phyloP scores from a whole-genome alignment of 2,329 filamentous ascomycete species.

The Pseudopyrenochaeta lycopersici region DNA sequence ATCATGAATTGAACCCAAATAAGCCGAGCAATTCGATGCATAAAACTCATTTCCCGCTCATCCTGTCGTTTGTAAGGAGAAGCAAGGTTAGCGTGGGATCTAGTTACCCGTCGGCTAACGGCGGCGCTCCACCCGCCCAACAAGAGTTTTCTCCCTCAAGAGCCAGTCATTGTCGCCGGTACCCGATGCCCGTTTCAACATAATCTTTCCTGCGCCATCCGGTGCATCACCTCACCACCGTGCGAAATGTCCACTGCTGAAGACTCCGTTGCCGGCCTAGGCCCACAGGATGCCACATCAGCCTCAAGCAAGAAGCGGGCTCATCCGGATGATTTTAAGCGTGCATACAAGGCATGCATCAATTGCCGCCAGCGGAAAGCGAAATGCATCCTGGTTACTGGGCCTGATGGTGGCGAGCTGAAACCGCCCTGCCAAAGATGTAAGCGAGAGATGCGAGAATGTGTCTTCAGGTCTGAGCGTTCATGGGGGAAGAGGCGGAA shows the following conservation, averaged over 20 bases:
- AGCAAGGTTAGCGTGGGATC: not conserved
- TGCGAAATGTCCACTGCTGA: slow-evolving; percentile 23
- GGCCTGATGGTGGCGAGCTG: slow-evolving; percentile 52
- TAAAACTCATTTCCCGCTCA: too few species aligned
- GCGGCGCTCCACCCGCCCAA: not conserved
- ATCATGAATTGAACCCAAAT: too few species aligned
- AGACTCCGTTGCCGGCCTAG: slow-evolving; percentile 21
- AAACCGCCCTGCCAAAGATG: slow-evolving; percentile 59
- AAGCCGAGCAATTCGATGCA: too few species aligned
- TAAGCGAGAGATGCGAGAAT: slow-evolving; percentile 60
- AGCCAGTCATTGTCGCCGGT: slow-evolving; percentile 31
- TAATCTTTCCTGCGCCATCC: slow-evolving; percentile 39
- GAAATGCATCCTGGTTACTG: slow-evolving; percentile 59
- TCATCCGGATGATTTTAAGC: slow-evolving; percentile 57
- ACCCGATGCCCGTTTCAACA: slow-evolving; percentile 28
- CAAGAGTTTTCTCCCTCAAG: slow-evolving; percentile 3
- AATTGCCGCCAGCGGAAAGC: slow-evolving; percentile 63
- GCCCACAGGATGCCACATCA: slow-evolving; percentile 25
- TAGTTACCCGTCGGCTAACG: not conserved
- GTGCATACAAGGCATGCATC: slow-evolving; percentile 64
- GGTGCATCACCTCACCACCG: slow-evolving; percentile 29
- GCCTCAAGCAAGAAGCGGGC: slow-evolving; percentile 42
- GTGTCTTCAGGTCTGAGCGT: slow-evolving; percentile 54
- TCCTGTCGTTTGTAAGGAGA: too few species aligned
- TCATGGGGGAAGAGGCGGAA: slow-evolving; percentile 51